Base-by-base conservation (phyloP, 2,329 filamentous ascomycete species). In the Neopestalotiopsis sp. region DNA sequence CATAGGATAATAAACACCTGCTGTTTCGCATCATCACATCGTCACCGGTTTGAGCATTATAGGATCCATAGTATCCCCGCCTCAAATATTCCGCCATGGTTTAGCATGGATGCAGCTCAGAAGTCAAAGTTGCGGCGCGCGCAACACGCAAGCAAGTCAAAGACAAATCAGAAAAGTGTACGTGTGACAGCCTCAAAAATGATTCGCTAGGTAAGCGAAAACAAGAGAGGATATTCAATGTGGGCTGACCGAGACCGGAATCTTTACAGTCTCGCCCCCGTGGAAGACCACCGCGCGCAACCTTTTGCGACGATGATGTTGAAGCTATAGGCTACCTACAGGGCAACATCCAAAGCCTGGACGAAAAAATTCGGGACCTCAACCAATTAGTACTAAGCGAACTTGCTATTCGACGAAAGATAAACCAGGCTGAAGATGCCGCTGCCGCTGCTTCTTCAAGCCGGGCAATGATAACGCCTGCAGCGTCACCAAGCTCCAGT, bases 71-170 rank as follows among this genome's bases (percentile, higher is more conserved):
- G 45, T n/a, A n/a, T 52, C 45, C 45, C 45, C 45, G 45, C 45
- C 45, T 52, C 14, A 52, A 52, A 52, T 52, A 52, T 52, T 52
- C 45, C 45, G 45, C 14, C 45, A 52, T 52, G 45, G n/a, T 52
- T 52, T 52, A 52, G 45, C 45, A 52, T 52, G 45, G 45, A 52
- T 20, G 45, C 45, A 52, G 45, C 45, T 17, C 45, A 52, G 45
- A 52, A 52, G 45, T 52, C 45, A 52, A 52, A 52, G 45, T 52
- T 52, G 45, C 45, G 45, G n/a, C 45, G 45, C n/a, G 45, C 45
- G 45, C 45, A 52, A 52, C 45, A 52, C 45, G n/a, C 45, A 52
- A 52, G n/a, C 45, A 52, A 52, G 17, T 52, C 45, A 52, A 52
- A 52, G 45, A 17, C n/a, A 17, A 20, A 17, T 20, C 45, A 52